phyloP scores from a whole-genome alignment of 371 early-diverging fungal genomes.

The Mortierella sp. region DNA sequence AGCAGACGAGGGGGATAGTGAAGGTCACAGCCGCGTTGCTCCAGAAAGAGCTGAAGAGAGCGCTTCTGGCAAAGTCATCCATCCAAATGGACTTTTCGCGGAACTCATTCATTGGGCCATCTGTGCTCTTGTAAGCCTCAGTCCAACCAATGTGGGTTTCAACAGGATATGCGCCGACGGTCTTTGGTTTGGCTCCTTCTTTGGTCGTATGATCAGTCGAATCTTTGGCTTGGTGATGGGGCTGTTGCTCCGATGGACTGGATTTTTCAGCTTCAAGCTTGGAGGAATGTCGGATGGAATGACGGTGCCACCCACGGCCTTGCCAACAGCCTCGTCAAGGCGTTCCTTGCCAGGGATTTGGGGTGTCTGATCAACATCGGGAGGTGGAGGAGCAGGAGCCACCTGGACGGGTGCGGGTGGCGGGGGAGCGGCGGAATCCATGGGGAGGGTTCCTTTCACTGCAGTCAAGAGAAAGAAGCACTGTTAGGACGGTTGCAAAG shows the following conservation, averaged over 20 bases:
- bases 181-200: slow-evolving; percentile 3
- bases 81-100: slow-evolving; percentile 54
- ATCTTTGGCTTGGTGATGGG: slow-evolving; percentile 9
- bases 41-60: slow-evolving; percentile 49
- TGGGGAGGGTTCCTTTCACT: slow-evolving; percentile 36
- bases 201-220: slow-evolving; percentile 3
- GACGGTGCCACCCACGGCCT: slow-evolving; percentile 45
- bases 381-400: slow-evolving; percentile 9
- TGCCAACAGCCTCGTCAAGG: slow-evolving; percentile 33
- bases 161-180: slow-evolving; percentile 34
- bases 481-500: no score
- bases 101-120: slow-evolving; percentile 42
- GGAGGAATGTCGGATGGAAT: slow-evolving; percentile 45
- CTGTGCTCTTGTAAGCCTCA: slow-evolving; percentile 46
- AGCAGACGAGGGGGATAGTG: slow-evolving; percentile 39
- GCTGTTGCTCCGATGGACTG: slow-evolving; percentile 2
- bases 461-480: no score
- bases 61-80: slow-evolving; percentile 54
- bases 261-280: slow-evolving; percentile 27
- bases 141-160: slow-evolving; percentile 42
- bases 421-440: neutral
- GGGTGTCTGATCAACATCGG: slow-evolving; percentile 18
- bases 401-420: neutral
- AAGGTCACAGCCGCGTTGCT: slow-evolving; percentile 38
- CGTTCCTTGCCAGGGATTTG: slow-evolving; percentile 32